These are phyloP conservation scores for Lepiota venenata DNA, from an alignment of 768 basidiomycete species.

Conservation along the genomic window DNA sequence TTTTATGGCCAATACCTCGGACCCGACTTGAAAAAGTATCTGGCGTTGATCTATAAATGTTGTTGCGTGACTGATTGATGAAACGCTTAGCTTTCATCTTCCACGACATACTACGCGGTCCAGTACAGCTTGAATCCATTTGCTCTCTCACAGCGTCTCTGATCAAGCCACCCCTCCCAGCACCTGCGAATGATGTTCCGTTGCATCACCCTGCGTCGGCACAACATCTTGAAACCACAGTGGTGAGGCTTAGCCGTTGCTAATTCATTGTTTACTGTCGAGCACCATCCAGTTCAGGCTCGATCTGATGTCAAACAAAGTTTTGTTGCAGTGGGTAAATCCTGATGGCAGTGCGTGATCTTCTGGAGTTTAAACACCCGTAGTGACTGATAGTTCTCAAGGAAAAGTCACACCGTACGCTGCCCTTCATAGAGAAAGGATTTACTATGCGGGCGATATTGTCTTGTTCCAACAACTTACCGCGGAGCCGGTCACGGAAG, in stretches of 20 bases:
- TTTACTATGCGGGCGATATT: slow-evolving; percentile 21
- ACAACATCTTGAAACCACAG: slow-evolving; percentile 15
- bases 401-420: slow-evolving; percentile 15
- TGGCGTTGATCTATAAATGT: no score
- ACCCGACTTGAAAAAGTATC: no score
- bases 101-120: slow-evolving; percentile 15
- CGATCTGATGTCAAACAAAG: slow-evolving; percentile 12
- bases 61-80: no score
- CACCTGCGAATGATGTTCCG: slow-evolving; percentile 11
- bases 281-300: slow-evolving; percentile 15
- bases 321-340: slow-evolving; percentile 20
- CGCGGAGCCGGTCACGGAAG: slow-evolving; percentile 5
- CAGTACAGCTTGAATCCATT: slow-evolving; percentile 4
- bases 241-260: slow-evolving; percentile 11
- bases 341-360: slow-evolving; percentile 15
- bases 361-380: neutral
- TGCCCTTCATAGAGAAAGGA: slow-evolving; percentile 15
- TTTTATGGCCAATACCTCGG: no score
- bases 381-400: neutral
- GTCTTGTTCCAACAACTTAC: slow-evolving; percentile 14
- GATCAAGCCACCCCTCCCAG: slow-evolving; percentile 1
- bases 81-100: slow-evolving; percentile 16
- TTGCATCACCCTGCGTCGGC: slow-evolving; percentile 12
- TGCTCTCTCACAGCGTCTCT: neutral
- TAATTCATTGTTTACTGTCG: neutral